Evolutionary conservation across 2,329 filamentous ascomycete species (phyloP), one percentile per base, ranked within the genome.

Genomic region (Lecanicillium sp.): DNA sequence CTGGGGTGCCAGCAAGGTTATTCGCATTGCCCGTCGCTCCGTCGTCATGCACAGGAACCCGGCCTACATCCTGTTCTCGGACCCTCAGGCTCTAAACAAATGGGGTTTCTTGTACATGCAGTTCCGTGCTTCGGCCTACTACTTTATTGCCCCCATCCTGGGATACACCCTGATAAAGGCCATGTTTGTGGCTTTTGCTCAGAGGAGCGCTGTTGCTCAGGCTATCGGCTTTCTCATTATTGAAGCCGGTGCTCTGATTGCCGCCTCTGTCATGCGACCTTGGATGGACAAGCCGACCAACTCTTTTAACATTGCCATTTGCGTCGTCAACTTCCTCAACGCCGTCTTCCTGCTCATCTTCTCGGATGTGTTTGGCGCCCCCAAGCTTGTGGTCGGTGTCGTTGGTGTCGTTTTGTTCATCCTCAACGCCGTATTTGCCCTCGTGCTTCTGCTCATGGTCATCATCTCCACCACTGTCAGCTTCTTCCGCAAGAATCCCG

Each of bases 201-300:
- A 96, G 60, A 65, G 66, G 29, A 75, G 70, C 25, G 76, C 80
- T 20, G 74, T 77, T 4, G 79, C 81, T 14, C 89, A 95, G 62
- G 87, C 87, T 9, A 71, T 95, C 42, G 85, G 81, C n/a, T 72
- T 95, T 42, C 68, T 96, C 31, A 68, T 95, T 43, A 79, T 95
- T 41, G 90, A 96, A 62, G 82, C 82, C 2, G 76, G 63, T 37
- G 81, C 84, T 51, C 71, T 96, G 40, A 83, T 95, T 51, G 79
- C 67, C 16, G 80, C 87, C 41, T 83, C 80, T 44, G 81, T 94
- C 38, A 67, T 95, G 50, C 80, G 86, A 43, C 90, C 90, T n/a
- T 96, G 87, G 83, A 96, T 96, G 90, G 90, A 95, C 71, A 95
- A 95, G 78, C 92, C 89, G 67, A 95, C 87, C 45, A 96, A 95